These are phyloP conservation scores for Acanthamoeba castellanii DNA, from an alignment of 208 protist genomes.

Conservation along the genomic window DNA sequence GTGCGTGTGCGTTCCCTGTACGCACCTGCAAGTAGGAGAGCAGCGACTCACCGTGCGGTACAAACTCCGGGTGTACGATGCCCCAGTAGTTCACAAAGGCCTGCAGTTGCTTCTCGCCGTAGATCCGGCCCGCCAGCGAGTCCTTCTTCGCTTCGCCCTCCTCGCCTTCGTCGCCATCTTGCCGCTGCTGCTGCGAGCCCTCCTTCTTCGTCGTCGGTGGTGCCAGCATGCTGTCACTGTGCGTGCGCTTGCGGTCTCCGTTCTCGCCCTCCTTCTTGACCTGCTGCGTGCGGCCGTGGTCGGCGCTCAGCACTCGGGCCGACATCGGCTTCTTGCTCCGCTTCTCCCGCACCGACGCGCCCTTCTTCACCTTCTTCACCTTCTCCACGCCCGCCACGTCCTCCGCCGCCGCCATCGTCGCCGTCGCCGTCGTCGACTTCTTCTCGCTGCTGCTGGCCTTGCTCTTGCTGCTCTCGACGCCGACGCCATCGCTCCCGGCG, in stretches of 20 bases:
- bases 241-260: not conserved
- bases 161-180: not conserved
- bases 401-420: no score
- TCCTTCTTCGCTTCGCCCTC: not conserved
- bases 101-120: slow-evolving; percentile 1
- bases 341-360: slow-evolving; percentile 30
- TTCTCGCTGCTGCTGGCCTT: not conserved
- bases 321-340: not conserved
- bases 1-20: not conserved
- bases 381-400: not conserved
- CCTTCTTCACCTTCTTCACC: not conserved
- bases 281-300: not conserved
- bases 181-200: not conserved
- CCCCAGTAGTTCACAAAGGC: slow-evolving; percentile 16
- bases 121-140: not conserved
- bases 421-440: not conserved
- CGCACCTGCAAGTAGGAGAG: slow-evolving; percentile 18
- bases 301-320: not conserved
- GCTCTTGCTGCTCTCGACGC: not conserved
- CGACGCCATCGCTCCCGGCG: no score
- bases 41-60: not conserved
- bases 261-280: not conserved
- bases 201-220: not conserved
- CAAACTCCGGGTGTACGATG: not conserved
- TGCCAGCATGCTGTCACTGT: not conserved